Percentiles rank a stretch among this genome's conserved stretches.
phyloP scores from a whole-genome alignment of 139 green algal species.

The Haematococcus lacustris region DNA sequence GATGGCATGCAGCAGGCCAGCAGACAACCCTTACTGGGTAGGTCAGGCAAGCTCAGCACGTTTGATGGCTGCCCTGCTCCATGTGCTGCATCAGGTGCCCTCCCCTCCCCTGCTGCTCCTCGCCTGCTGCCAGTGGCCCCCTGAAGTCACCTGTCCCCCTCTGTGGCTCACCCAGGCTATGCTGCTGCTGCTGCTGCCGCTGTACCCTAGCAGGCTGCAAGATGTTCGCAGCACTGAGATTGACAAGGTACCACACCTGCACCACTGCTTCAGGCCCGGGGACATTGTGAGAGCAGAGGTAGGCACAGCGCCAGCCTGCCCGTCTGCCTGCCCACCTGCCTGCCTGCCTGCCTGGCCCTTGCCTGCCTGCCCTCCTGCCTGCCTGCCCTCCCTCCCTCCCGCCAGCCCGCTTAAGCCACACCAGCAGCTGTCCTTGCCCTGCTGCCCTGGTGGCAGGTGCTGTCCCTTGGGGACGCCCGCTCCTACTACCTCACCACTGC shows the following conservation, averaged over 20 bases:
- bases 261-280: slow-evolving; percentile 79
- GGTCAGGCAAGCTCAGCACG: no score
- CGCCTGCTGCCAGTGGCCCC: no score
- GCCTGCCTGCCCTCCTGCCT: no score
- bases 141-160: no score
- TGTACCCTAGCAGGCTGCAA: slow-evolving; percentile 52
- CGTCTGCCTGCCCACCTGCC: background rate
- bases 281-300: slow-evolving; percentile 62
- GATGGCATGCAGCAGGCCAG: no score
- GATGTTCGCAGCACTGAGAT: slow-evolving; percentile 80
- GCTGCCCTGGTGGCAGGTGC: slow-evolving; percentile 17
- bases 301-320: background rate
- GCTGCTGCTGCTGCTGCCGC: no score
- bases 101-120: no score
- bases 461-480: slow-evolving; percentile 79
- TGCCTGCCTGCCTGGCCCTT: background rate
- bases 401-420: no score
- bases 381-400: background rate
- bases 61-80: no score
- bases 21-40: no score
- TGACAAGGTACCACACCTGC: slow-evolving; percentile 78
- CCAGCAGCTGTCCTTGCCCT: background rate
- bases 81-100: no score
- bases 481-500: slow-evolving; percentile 87
- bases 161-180: no score